phyloP scores from a whole-genome alignment of 139 green algal species.

The Volvox reticuliferus region DNA sequence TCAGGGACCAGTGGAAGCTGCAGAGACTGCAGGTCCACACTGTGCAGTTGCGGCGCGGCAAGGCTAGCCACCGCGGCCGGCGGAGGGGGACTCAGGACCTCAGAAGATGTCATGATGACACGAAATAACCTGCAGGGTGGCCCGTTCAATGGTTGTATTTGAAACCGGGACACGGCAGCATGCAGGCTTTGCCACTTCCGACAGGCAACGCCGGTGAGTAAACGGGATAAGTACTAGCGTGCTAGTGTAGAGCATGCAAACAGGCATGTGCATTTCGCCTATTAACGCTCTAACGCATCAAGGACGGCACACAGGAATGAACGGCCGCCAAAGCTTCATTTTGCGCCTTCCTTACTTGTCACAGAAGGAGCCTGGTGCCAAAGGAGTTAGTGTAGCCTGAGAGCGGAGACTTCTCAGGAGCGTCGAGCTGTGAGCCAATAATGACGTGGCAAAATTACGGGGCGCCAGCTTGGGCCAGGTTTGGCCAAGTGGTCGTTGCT shows the following conservation, averaged over 20 bases:
- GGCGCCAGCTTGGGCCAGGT: conserved; percentile 28
- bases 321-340: not conserved
- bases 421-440: conserved; percentile 26
- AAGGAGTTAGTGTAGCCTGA: not conserved
- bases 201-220: not conserved
- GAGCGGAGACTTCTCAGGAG: conserved; percentile 24
- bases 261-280: no score
- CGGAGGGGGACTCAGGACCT: conserved; percentile 46
- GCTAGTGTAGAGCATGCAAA: no score
- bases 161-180: not conserved
- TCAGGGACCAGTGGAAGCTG: conserved; percentile 9
- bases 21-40: conserved; percentile 20
- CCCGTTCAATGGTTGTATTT: not conserved
- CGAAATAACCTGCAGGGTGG: conserved; percentile 1
- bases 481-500: conserved; percentile 4
- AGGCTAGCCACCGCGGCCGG: conserved; percentile 31
- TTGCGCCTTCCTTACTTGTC: not conserved
- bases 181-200: not conserved
- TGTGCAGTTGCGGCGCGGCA: conserved; percentile 34
- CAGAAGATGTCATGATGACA: conserved; percentile 45
- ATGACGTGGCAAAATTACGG: conserved; percentile 17
- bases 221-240: no score
- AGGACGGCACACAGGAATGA: not conserved
- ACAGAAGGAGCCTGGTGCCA: not conserved
- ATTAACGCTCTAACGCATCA: no score